phyloP scores from a whole-genome alignment of 2,329 filamentous ascomycete genomes.

The Colletotrichum kahawae region DNA sequence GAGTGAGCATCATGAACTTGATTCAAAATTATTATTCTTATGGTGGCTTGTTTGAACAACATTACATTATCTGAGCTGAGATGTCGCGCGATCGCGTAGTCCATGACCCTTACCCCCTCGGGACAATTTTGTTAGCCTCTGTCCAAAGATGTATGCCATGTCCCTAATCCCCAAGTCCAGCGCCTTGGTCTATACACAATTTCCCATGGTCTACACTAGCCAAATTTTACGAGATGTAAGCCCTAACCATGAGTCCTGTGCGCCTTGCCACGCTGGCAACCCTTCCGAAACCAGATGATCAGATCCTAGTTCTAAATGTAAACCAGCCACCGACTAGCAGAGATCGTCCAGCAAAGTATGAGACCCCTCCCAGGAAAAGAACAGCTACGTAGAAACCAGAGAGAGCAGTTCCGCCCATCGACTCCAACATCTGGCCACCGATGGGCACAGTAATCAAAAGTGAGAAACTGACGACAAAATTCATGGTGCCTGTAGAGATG shows the following conservation, averaged over 20 bases:
- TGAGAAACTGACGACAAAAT: constrained; percentile 49
- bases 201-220: background rate
- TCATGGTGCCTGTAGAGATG: constrained; percentile 42
- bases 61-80: background rate
- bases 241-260: background rate
- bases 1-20: background rate
- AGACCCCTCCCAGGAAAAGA: constrained; percentile 39
- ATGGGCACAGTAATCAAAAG: constrained; percentile 50
- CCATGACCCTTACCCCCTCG: background rate
- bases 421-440: constrained; percentile 49
- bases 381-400: constrained; percentile 51
- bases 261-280: background rate
- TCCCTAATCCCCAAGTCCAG: background rate
- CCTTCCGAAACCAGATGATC: background rate
- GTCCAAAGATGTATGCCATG: background rate
- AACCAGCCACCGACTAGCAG: constrained; percentile 7
- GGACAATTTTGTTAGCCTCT: background rate
- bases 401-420: constrained; percentile 46
- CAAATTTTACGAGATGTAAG: background rate
- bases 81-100: background rate
- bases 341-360: constrained; percentile 31
- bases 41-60: background rate
- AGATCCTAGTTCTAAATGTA: constrained; percentile 7
- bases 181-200: background rate
- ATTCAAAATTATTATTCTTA: background rate